Conservation (phyloP, 495 filamentous ascomycete species). For the Annulohypoxylon stygium region DNA sequence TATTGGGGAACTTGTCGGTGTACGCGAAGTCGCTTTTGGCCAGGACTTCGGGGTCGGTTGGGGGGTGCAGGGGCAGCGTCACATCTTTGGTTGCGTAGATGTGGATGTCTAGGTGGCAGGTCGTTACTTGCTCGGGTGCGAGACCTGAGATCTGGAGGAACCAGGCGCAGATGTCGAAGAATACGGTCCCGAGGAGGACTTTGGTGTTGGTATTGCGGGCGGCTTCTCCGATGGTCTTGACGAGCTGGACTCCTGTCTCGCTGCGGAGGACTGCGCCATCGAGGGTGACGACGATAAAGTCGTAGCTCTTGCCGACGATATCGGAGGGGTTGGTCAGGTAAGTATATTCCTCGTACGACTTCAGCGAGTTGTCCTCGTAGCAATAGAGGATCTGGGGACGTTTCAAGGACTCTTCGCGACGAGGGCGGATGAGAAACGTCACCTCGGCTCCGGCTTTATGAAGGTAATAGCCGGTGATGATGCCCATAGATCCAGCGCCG, state of each 20-base stretch:
- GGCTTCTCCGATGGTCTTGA: constrained; percentile 26
- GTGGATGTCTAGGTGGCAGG: constrained; percentile 35
- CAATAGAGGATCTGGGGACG: constrained; percentile 40
- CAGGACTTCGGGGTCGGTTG: constrained; percentile 12
- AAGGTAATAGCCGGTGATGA: constrained; percentile 33
- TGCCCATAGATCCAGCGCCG: constrained; percentile 35
- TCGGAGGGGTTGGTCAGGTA: constrained; percentile 27
- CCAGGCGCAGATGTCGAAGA: constrained; percentile 29
- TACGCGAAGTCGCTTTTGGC: constrained; percentile 35
- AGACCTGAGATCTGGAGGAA: constrained; percentile 31
- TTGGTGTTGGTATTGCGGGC: constrained; percentile 30
- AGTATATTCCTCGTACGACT: constrained; percentile 25
- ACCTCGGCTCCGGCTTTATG: constrained; percentile 31
- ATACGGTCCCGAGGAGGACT: constrained; percentile 28
- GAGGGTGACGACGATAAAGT: constrained; percentile 30
- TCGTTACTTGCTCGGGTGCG: constrained; percentile 29
- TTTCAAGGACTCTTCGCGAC: constrained; percentile 21
- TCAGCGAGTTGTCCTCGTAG: constrained; percentile 38
- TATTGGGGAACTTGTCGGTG: constrained; percentile 4
- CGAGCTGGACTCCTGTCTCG: constrained; percentile 9
- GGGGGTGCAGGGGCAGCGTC: constrained; percentile 17
- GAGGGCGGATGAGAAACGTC: constrained; percentile 41
- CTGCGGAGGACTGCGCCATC: constrained; percentile 26
- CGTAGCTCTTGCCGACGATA: constrained; percentile 20
- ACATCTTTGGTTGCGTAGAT: constrained; percentile 28